Evolutionary conservation across 139 green algal species (phyloP).

Genomic region (Tetradesmus lagerheimii): DNA sequence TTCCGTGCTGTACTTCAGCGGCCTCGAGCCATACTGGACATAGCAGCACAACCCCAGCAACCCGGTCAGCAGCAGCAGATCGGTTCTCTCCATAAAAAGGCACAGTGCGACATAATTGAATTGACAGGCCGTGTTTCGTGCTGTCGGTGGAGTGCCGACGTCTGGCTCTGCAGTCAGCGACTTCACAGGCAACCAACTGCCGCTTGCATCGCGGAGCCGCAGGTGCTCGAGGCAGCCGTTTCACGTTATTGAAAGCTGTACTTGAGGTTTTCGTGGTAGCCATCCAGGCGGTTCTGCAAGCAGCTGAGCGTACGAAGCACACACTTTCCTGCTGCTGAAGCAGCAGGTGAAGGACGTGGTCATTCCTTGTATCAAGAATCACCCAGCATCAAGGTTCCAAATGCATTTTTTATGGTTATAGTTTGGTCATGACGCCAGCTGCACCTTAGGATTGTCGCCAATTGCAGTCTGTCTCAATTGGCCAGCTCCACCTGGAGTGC

Average conservation of each 20-base stretch:
- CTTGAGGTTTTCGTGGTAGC: background rate
- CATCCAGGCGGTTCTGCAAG: background rate
- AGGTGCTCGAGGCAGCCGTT: background rate
- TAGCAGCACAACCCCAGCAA: no score
- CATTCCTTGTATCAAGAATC: background rate
- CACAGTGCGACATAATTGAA: no score
- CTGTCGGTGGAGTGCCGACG: background rate
- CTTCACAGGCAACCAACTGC: background rate
- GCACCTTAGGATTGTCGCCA: no score
- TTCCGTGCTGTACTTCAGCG: no score
- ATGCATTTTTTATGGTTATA: background rate
- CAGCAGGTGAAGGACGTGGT: background rate
- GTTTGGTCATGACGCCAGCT: no score
- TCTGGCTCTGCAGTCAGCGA: background rate
- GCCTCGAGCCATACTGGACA: no score
- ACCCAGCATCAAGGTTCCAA: background rate
- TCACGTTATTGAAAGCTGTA: background rate
- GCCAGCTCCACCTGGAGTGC: no score
- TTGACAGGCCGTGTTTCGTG: background rate
- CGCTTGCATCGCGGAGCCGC: background rate
- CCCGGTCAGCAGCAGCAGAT: no score
- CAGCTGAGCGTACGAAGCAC: background rate
- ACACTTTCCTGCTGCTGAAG: background rate
- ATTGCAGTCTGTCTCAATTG: no score
- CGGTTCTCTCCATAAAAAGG: no score